These are phyloP conservation scores for Heliocybe sulcata DNA, from an alignment of 1,284 basidiomycete species.

Conservation along the genomic window DNA sequence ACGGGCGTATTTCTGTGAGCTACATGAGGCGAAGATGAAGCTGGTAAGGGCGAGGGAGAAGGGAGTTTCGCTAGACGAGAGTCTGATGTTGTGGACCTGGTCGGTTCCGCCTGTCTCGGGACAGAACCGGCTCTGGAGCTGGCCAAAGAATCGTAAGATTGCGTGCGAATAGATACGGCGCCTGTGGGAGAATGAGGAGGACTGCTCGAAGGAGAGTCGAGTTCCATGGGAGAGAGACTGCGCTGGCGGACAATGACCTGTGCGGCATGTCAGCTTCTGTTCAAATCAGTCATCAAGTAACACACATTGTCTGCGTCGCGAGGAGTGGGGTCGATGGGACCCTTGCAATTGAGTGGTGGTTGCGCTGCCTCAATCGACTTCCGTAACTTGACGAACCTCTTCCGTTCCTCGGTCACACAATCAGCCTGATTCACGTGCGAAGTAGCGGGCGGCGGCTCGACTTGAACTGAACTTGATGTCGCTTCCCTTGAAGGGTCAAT, in stretches of 20 bases:
- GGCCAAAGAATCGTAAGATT: neutral
- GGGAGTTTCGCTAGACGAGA: neutral
- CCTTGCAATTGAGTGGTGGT: too few species aligned
- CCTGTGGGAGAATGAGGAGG: constrained; percentile 19
- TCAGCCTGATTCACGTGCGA: neutral
- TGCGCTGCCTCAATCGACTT: too few species aligned
- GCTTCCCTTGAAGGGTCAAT: too few species aligned
- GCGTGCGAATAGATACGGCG: constrained; percentile 2
- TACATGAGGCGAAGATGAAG: constrained; percentile 14
- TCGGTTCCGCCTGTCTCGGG: neutral
- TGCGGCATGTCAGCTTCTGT: neutral
- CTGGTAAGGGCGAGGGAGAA: neutral
- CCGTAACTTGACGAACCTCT: too few species aligned
- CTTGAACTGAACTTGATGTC: constrained; percentile 3
- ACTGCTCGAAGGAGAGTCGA: constrained; percentile 36
- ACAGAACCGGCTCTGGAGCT: neutral
- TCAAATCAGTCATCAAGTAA: neutral
- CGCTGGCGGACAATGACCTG: constrained; percentile 20
- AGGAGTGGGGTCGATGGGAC: neutral
- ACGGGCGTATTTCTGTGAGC: neutral
- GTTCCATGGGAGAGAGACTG: constrained; percentile 51
- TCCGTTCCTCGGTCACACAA: too few species aligned
- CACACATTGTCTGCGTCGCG: neutral
- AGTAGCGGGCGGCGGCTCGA: neutral
- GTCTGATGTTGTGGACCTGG: neutral